Evolutionary conservation across 1,284 basidiomycete genomes (phyloP), one percentile per base, ranked within the genome.

Genomic region (Trichosporon faecale): DNA sequence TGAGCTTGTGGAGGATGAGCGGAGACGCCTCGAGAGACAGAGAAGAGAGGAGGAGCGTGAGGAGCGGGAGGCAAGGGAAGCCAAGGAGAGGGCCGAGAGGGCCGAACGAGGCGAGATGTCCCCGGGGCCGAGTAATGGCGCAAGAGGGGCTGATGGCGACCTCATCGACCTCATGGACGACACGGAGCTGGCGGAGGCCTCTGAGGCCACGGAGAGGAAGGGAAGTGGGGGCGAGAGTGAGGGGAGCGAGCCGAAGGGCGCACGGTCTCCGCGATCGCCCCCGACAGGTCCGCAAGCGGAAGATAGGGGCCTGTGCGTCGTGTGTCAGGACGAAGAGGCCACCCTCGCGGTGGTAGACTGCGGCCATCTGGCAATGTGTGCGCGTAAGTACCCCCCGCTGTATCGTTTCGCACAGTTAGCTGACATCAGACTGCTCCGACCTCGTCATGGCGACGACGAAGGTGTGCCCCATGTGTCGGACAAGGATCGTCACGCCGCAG

Each of bases 311-410:
- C 82, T 94, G 2, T 95, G 93, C 79, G 91, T 95, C 0, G 88
- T 95, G 18, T 95, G 93, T 79, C 92, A 94, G 79, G 93, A 95
- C 75, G 91, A 94, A 69, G 93, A 95, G 75, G 93, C 93, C 0
- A 93, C 91, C 73, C 91, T 95, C 67, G 57, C 92, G 1, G 89
- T 94, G 66, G 91, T 94, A n/a, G 93, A 95, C 82, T 95, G 93
- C 87, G 93, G 93, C 12, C 93, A 94, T 82, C 85, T 94, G 46
- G 88, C 90, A 9, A 89, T 94, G 88, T 95, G 93, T 77, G 86
- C 89, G 29, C 76, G 79, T 82, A 66, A 77, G 79, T 78, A 18
- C 25, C 12, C 37, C 37, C 14, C 37, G 5, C 12, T 14, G 2
- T 40, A 2, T 40, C 37, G 7, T 40, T 14, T 14, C 37, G 6